Conservation (phyloP, 805 yeast genomes). For the Grigorovia transvaalensis region DNA sequence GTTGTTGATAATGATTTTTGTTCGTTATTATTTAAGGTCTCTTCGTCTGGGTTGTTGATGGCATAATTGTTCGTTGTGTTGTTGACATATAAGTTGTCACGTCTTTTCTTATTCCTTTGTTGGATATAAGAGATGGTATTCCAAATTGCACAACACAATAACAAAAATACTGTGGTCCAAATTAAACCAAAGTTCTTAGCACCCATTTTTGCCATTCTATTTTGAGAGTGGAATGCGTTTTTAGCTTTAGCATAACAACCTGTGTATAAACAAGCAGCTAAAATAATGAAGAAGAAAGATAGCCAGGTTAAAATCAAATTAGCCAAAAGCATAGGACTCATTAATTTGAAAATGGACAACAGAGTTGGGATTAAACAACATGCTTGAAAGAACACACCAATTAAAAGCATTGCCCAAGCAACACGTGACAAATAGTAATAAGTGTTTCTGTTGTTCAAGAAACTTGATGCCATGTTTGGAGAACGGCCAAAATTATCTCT, state of each 20-base stretch:
- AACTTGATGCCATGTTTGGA: constrained; percentile 42
- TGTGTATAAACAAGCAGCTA: constrained; percentile 42
- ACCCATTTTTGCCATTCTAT: constrained; percentile 37
- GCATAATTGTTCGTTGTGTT: background rate
- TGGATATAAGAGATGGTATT: constrained; percentile 9
- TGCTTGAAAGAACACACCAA: constrained; percentile 46
- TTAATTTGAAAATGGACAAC: constrained; percentile 13
- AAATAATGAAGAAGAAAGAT: constrained; percentile 36
- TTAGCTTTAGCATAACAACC: constrained; percentile 48
- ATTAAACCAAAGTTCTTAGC: constrained; percentile 45
- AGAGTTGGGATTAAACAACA: constrained; percentile 35
- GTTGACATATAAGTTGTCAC: constrained; percentile 1
- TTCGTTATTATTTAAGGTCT: background rate
- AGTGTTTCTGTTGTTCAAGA: constrained; percentile 38
- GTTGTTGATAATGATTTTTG: background rate
- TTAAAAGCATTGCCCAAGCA: constrained; percentile 52
- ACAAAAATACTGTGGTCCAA: constrained; percentile 36
- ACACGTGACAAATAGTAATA: constrained; percentile 61
- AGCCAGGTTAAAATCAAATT: constrained; percentile 19
- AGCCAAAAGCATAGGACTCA: constrained; percentile 13
- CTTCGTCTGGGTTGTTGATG: background rate
- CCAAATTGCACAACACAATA: constrained; percentile 16
- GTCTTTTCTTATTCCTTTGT: constrained; percentile 4
- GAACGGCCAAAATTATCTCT: constrained; percentile 54
- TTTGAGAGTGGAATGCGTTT: constrained; percentile 35